Percentiles rank a stretch among this genome's conserved stretches.
Evolutionary conservation across 2,329 filamentous ascomycete genomes (phyloP).

Genomic region (Pseudogymnoascus sp.): DNA sequence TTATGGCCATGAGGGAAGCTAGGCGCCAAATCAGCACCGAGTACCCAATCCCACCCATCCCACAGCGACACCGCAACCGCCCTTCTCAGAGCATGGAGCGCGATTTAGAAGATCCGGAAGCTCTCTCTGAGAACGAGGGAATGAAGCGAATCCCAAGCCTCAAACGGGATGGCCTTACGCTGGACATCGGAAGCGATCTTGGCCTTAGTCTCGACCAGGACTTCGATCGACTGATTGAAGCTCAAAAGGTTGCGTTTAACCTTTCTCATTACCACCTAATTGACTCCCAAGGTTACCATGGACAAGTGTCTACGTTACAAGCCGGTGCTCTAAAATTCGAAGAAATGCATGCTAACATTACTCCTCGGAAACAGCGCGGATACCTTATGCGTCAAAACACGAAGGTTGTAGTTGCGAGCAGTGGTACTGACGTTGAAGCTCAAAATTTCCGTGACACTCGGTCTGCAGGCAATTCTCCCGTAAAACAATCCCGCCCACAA

Average conservation of each 20-base stretch:
- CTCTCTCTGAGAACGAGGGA: slow-evolving; percentile 31
- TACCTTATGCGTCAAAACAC: slow-evolving; percentile 99
- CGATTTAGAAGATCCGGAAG: slow-evolving; percentile 23
- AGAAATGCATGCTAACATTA: slow-evolving; percentile 54
- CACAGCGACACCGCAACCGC: slow-evolving; percentile 53
- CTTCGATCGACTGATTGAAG: slow-evolving; percentile 90
- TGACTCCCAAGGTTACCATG: slow-evolving; percentile 25
- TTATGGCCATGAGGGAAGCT: slow-evolving; percentile 77
- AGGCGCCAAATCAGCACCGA: slow-evolving; percentile 80
- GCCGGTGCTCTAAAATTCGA: background rate
- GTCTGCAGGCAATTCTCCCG: slow-evolving; percentile 61
- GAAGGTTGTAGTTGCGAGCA: slow-evolving; percentile 88
- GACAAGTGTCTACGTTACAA: slow-evolving; percentile 41
- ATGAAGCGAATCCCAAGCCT: slow-evolving; percentile 61
- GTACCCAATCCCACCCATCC: slow-evolving; percentile 56
- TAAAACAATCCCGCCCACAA: slow-evolving; percentile 74
- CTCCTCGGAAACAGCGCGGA: slow-evolving; percentile 71
- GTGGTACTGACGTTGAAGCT: slow-evolving; percentile 55
- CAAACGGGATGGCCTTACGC: slow-evolving; percentile 74
- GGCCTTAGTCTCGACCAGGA: slow-evolving; percentile 84
- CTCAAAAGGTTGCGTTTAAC: slow-evolving; percentile 79
- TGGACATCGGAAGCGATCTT: slow-evolving; percentile 56
- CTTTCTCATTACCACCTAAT: slow-evolving; percentile 25
- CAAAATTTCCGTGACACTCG: slow-evolving; percentile 47
- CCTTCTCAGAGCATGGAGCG: slow-evolving; percentile 43